These are phyloP conservation scores for Rhodocollybia butyracea DNA, from an alignment of 768 basidiomycete species.

Conservation along the genomic window DNA sequence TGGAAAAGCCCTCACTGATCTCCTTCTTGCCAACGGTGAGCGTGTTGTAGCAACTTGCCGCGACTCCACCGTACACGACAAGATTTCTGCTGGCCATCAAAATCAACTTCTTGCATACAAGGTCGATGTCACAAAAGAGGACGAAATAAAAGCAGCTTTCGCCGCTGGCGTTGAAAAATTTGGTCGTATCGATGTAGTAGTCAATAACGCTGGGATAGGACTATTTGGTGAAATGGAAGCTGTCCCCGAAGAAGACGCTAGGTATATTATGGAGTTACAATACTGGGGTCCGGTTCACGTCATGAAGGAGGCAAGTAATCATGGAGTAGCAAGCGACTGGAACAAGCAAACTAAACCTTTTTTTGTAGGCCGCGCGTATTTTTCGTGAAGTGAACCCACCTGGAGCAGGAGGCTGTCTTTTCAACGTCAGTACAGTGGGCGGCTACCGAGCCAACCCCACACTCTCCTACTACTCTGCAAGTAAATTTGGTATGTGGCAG, in stretches of 20 bases:
- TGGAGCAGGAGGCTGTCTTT: constrained; percentile 21
- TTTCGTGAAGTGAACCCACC: constrained; percentile 23
- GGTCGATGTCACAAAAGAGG: constrained; percentile 25
- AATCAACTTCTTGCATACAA: constrained; percentile 25
- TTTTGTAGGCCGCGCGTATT: constrained; percentile 8
- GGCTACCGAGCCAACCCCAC: constrained; percentile 28
- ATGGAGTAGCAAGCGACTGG: constrained; percentile 4
- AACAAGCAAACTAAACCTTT: not conserved
- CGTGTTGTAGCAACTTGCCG: constrained; percentile 30
- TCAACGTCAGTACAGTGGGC: constrained; percentile 29
- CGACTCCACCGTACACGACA: constrained; percentile 17
- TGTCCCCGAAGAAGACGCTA: constrained; percentile 28
- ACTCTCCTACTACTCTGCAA: constrained; percentile 28
- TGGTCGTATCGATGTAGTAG: constrained; percentile 41
- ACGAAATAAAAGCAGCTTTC: constrained; percentile 33
- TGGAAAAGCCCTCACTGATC: constrained; percentile 25
- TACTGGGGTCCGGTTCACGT: constrained; percentile 45
- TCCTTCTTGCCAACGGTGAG: constrained; percentile 25
- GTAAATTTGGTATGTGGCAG: constrained; percentile 31
- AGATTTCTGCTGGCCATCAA: constrained; percentile 16
- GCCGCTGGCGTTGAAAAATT: constrained; percentile 29
- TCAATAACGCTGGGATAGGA: constrained; percentile 42
- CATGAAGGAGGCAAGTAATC: constrained; percentile 27
- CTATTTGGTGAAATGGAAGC: constrained; percentile 33
- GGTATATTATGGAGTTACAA: constrained; percentile 34